These are phyloP conservation scores for Gossypium davidsonii DNA, from an alignment of 441 rosid genomes.

Conservation along the genomic window DNA sequence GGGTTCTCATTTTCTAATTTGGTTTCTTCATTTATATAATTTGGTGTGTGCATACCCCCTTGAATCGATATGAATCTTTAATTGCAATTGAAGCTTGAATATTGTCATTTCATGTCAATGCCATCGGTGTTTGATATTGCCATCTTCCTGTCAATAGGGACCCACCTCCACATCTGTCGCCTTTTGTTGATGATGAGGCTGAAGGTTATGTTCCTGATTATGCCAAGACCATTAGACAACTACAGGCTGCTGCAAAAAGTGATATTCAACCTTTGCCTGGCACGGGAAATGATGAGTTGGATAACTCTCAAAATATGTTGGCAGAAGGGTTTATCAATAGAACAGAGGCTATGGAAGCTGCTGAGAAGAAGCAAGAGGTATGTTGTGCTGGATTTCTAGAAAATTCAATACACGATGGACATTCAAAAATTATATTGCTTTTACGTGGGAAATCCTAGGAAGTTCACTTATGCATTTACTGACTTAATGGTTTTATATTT, in stretches of 20 bases:
- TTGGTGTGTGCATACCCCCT: background rate
- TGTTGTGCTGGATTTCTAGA: background rate
- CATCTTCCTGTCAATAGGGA: conserved; percentile 33
- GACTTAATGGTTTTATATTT: background rate
- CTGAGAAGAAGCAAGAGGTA: conserved; percentile 59
- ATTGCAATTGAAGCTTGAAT: background rate
- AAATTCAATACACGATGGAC: background rate
- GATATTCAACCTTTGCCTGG: conserved; percentile 87
- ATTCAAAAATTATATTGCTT: background rate
- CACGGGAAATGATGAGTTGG: conserved; percentile 54
- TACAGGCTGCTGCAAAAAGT: conserved; percentile 72
- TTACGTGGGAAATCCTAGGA: background rate
- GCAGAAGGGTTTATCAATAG: conserved; percentile 67
- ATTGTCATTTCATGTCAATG: background rate
- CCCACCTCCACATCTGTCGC: conserved; percentile 85
- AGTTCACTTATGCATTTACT: background rate
- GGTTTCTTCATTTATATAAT: background rate
- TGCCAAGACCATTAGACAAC: conserved; percentile 64
- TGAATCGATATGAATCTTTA: background rate
- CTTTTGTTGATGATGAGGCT: conserved; percentile 79
- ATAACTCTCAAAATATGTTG: conserved; percentile 66
- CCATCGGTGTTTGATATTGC: background rate
- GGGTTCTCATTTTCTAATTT: background rate
- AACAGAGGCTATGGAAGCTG: conserved; percentile 73
- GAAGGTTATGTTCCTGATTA: conserved; percentile 90